Conservation (phyloP, 768 basidiomycete species). For the Serendipita vermifera region DNA sequence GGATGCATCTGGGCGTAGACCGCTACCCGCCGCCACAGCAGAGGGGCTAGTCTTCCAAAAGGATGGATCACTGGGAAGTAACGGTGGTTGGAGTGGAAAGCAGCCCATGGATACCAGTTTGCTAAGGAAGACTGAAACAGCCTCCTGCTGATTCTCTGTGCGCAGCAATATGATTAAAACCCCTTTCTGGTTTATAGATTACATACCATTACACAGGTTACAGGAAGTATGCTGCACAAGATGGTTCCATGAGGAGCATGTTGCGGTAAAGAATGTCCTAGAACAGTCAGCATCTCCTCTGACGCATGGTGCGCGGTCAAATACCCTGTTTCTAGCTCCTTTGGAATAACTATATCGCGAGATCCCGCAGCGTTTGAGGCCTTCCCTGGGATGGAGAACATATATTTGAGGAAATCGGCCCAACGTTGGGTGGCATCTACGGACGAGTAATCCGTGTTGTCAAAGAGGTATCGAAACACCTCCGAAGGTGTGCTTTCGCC, state of each 20-base stretch:
- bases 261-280: slow-evolving; percentile 25
- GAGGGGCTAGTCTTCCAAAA: slow-evolving; percentile 19
- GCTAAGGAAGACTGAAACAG: slow-evolving; percentile 41
- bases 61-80: slow-evolving; percentile 28
- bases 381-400: slow-evolving; percentile 58
- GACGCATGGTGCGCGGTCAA: background rate
- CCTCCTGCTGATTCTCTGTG: slow-evolving; percentile 24
- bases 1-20: too few species aligned
- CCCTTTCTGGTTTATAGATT: background rate
- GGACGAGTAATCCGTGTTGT: slow-evolving; percentile 11
- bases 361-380: slow-evolving; percentile 56
- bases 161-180: slow-evolving; percentile 13
- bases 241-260: slow-evolving; percentile 37
- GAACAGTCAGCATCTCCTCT: background rate
- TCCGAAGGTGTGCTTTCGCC: slow-evolving; percentile 56
- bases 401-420: slow-evolving; percentile 62
- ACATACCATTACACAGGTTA: slow-evolving; percentile 31
- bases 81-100: slow-evolving; percentile 37
- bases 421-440: slow-evolving; percentile 35
- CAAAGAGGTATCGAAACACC: slow-evolving; percentile 42
- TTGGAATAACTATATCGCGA: slow-evolving; percentile 29
- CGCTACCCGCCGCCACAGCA: slow-evolving; percentile 3
- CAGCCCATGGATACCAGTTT: slow-evolving; percentile 58
- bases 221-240: slow-evolving; percentile 36
- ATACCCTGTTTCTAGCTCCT: slow-evolving; percentile 29